phyloP scores from a whole-genome alignment of 495 filamentous ascomycete species.

The Friedmanniomyces endolithicus region DNA sequence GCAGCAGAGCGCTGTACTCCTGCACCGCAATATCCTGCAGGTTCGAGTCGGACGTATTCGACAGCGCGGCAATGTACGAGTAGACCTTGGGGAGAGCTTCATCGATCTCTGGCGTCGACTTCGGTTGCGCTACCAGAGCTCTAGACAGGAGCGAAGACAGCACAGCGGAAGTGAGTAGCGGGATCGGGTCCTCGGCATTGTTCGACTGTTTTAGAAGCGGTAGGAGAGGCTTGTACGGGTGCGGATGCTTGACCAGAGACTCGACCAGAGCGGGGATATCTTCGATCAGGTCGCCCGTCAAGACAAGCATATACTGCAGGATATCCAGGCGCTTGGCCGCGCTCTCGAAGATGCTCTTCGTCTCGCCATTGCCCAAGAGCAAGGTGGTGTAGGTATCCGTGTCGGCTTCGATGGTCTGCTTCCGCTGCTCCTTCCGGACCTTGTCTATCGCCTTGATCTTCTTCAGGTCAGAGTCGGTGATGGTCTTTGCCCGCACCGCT shows the following conservation, averaged over 20 bases:
- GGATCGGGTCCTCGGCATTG: slow-evolving; percentile 73
- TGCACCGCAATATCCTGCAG: slow-evolving; percentile 93
- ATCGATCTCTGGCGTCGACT: slow-evolving; percentile 45
- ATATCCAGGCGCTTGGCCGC: slow-evolving; percentile 73
- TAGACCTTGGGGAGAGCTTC: slow-evolving; percentile 77
- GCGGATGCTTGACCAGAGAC: slow-evolving; percentile 57
- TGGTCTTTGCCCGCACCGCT: slow-evolving; percentile 80
- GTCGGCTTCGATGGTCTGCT: slow-evolving; percentile 67
- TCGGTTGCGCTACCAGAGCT: slow-evolving; percentile 46
- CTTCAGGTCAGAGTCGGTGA: slow-evolving; percentile 87
- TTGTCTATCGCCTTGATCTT: slow-evolving; percentile 98
- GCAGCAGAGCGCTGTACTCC: slow-evolving; percentile 76
- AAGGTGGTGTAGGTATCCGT: slow-evolving; percentile 63
- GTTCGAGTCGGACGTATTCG: slow-evolving; percentile 70
- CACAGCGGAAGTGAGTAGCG: slow-evolving; percentile 79
- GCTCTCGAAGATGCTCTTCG: slow-evolving; percentile 66
- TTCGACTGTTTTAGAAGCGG: slow-evolving; percentile 71
- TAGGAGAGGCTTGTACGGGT: slow-evolving; percentile 75
- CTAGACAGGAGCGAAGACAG: slow-evolving; percentile 68
- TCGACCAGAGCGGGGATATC: slow-evolving; percentile 65
- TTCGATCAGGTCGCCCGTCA: slow-evolving; percentile 77
- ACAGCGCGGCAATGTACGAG: slow-evolving; percentile 68
- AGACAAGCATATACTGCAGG: slow-evolving; percentile 84
- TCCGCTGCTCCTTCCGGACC: slow-evolving; percentile 76
- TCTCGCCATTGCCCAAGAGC: slow-evolving; percentile 59